Base-by-base conservation (phyloP, 306 rosid species). In the Psophocarpus tetragonolobus region DNA sequence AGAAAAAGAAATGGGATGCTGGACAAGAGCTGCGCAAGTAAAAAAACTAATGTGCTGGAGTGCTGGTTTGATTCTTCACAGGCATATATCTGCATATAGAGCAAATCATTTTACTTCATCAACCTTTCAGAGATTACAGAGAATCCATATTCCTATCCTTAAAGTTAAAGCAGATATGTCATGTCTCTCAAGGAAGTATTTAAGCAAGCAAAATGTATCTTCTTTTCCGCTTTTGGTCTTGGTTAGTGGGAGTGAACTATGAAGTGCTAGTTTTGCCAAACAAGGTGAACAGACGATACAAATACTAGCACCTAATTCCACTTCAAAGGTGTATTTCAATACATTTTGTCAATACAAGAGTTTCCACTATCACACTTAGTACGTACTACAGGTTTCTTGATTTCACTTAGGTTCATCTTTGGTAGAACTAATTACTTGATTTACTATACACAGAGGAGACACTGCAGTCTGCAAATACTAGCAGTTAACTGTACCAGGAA, bases 1-100 rank as follows among this genome's bases (percentile, higher is more conserved):
- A 96, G 99, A 80, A 96, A 96, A 65, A 96, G 94, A 89, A 92
- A 92, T 0, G 99, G 99, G 62, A 96, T 96, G 91, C 99, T 91
- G 30, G 99, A 92, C 84, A 92, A 82, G 87, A 96, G 91, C 82
- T 96, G 99, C 48, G 97, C 99, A 13, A 93, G 85, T 38, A 92
- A 80, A 86, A 96, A 96, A 62, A 96, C 98, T 13, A 90, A 44
- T 20, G 97, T 87, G 27, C 96, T 88, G 3, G 97, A 90, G 71
- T 96, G 99, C 83, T 91, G 88, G 75, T 96, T 96, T 63, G 94
- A 86, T 84, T 87, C 93, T 87, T 96, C 98, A 67, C 94, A 90
- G 6, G 89, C 84, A 81, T 89, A 92, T 82, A 91, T 83, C 99
- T 96, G 92, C 86, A 82, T 54, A 69, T n/a, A 78, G 35, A 56